These are phyloP conservation scores for Aegilops speltoides DNA, from an alignment of 176 grass and related monocot species.

Conservation along the genomic window DNA sequence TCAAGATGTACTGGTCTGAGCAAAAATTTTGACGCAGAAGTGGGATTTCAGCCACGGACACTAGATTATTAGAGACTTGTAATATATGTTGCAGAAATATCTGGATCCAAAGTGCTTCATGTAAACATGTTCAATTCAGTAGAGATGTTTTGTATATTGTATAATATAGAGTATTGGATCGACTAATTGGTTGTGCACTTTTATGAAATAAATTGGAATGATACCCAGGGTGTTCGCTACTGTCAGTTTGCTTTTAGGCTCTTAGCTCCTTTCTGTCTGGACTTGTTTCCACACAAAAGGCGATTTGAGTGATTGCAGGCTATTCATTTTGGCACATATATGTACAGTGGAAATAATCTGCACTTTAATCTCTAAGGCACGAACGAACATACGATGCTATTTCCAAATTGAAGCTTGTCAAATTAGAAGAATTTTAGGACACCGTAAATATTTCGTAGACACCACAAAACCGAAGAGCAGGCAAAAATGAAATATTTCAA, in stretches of 20 bases:
- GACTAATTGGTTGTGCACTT: neutral
- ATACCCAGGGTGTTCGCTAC: neutral
- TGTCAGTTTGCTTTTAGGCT: neutral
- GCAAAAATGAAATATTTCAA: neutral
- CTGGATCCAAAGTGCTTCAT: neutral
- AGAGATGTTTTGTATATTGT: neutral
- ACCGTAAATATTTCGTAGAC: neutral
- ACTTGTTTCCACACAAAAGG: neutral
- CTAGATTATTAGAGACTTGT: constrained; percentile 27
- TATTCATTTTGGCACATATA: neutral
- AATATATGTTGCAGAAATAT: constrained; percentile 30
- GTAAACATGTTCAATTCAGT: neutral
- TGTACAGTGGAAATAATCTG: neutral
- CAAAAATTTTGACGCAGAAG: constrained; percentile 24
- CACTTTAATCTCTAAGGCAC: neutral
- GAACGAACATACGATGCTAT: neutral
- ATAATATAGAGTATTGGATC: neutral
- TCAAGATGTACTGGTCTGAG: constrained; percentile 11
- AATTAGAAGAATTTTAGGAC: neutral
- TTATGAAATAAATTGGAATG: neutral
- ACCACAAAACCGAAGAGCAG: neutral
- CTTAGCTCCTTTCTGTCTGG: neutral
- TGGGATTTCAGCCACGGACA: constrained; percentile 15
- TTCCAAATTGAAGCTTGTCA: neutral
- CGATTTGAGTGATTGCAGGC: neutral